Evolutionary conservation across 1,139 yeast genomes (phyloP), one percentile per base, ranked within the genome.

Genomic region (Hyphopichia wangnamkhiaoensis): DNA sequence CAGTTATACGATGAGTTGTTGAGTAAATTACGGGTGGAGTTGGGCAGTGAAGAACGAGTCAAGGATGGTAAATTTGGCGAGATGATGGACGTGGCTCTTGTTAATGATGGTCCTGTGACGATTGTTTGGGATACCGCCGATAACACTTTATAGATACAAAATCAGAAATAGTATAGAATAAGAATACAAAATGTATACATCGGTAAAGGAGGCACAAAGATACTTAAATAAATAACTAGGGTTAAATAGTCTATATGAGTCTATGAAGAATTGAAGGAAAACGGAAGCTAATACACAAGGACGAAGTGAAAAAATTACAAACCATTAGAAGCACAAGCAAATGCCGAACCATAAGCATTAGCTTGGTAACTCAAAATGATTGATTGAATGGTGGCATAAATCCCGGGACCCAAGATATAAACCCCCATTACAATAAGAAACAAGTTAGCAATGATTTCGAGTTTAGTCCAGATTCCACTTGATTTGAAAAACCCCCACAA

Each of bases 11-110:
- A 83, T n/a, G 54, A 58, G 33, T 86, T 90, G 41, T 63, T 88
- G 44, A 49, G 47, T 0, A 64, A 64, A 44, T 68, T 82, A 57
- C 69, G 63, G 35, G 57, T 46, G n/a, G 80, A 65, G n/a, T 52
- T 85, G 28, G 94, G 91, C 0, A 68, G 54, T n/a, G 68, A 65
- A 1, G 78, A 72, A 0, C 73, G 76, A 35, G 95, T 90, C 5
- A 75, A 83, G 46, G 96, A 89, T 53, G 98, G 98, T 1, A 74
- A 79, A 41, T 93, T 93, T 60, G 98, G 98, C 0, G 98, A 94
- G 7, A 87, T 91, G 96, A 93, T 93, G 98, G 95, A 88, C 47
- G 96, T 93, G 13, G 74, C 76, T 2, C 62, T 91, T 41, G 80
- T 83, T 14, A 93, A 93, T 54, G 97, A 91, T 49, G 94, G 94